These are phyloP conservation scores for Canavalia gladiata DNA, from an alignment of 306 rosid species.

Conservation along the genomic window DNA sequence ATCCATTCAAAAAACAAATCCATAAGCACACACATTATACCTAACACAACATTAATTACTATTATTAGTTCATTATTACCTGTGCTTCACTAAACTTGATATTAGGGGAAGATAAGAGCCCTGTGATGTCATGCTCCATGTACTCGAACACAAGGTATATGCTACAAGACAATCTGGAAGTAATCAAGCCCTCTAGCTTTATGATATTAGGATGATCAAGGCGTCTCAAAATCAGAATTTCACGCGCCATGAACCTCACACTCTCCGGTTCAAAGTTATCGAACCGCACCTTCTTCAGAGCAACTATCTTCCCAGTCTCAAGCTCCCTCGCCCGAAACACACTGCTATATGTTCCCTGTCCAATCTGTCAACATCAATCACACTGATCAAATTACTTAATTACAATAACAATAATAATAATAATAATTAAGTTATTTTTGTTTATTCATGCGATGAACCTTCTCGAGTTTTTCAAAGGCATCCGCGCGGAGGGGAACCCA, in stretches of 20 bases:
- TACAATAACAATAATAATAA: not conserved
- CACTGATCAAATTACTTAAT: not conserved
- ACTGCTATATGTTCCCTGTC: conserved; percentile 94
- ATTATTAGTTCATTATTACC: conserved; percentile 45
- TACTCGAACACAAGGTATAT: conserved; percentile 91
- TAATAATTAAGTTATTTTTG: not conserved
- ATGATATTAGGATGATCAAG: conserved; percentile 84
- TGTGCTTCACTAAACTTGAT: conserved; percentile 84
- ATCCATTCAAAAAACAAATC: not conserved
- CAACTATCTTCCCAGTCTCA: conserved; percentile 85
- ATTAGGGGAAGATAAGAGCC: conserved; percentile 81
- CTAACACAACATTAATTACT: not conserved
- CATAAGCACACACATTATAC: not conserved
- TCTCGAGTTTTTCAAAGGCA: conserved; percentile 85
- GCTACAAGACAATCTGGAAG: conserved; percentile 83
- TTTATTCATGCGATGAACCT: conserved; percentile 53
- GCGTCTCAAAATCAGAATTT: conserved; percentile 82
- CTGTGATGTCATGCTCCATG: conserved; percentile 95
- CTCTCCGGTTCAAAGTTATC: conserved; percentile 95
- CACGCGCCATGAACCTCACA: conserved; percentile 94
- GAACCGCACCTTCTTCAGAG: conserved; percentile 92
- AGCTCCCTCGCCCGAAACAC: conserved; percentile 85
- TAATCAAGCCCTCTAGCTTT: conserved; percentile 83
- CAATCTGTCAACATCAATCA: conserved; percentile 63
- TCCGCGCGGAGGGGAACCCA: conserved; percentile 91